Evolutionary conservation across 768 basidiomycete genomes (phyloP).

Genomic region (Kwoniella europaea): DNA sequence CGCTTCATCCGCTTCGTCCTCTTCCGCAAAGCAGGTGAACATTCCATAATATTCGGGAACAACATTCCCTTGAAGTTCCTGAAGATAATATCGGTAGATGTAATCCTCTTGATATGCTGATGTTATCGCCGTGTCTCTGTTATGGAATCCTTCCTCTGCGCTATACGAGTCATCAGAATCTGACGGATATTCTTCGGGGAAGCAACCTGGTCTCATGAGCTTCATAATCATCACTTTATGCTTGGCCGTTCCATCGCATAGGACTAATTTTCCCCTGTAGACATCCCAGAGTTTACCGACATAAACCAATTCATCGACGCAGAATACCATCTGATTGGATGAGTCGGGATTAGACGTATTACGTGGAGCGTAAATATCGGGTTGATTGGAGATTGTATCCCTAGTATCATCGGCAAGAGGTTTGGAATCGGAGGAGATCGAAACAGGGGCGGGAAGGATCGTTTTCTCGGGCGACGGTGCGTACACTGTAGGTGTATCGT

Average conservation of each 20-base stretch:
- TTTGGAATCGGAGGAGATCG: no score
- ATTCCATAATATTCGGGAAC: constrained; percentile 1
- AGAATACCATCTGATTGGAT: neutral
- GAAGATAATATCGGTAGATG: neutral
- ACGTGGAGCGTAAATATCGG: no score
- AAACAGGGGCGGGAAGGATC: no score
- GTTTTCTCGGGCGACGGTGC: no score
- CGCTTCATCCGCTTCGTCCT: neutral
- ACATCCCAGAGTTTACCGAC: neutral
- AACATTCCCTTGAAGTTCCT: neutral
- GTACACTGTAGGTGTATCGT: no score
- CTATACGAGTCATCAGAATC: neutral
- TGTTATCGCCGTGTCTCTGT: neutral
- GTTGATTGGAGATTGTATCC: no score
- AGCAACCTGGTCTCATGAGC: neutral
- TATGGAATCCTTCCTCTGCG: neutral
- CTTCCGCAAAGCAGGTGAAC: neutral
- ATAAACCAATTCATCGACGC: neutral
- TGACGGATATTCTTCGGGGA: neutral
- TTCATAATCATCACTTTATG: neutral
- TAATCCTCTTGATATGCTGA: neutral
- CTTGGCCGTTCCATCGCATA: neutral
- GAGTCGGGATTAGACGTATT: no score
- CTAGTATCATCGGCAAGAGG: no score
- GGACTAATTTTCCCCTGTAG: neutral